A percentile compares a stretch with the other conserved stretches of the same genome.
These are phyloP conservation scores for Bacidia rubella DNA, from an alignment of 495 filamentous ascomycete species.

Conservation along the genomic window DNA sequence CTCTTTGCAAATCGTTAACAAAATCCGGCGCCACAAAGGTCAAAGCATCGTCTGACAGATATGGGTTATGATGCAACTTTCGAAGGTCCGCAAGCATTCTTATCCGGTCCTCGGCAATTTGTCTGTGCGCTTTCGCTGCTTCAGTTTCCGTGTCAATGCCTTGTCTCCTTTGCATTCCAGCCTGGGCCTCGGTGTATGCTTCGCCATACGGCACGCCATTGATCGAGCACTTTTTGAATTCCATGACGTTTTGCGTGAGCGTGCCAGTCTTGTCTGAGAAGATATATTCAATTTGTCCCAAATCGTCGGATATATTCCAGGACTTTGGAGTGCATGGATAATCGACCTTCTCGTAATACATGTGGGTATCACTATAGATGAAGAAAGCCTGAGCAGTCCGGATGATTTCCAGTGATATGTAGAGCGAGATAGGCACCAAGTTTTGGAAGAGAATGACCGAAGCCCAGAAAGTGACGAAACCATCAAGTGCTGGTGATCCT, in stretches of 20 bases:
- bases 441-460: conserved; percentile 94
- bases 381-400: conserved; percentile 88
- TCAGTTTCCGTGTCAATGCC: conserved; percentile 78
- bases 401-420: conserved; percentile 94
- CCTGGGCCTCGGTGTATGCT: conserved; percentile 91
- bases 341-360: conserved; percentile 93
- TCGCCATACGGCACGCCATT: conserved; percentile 93
- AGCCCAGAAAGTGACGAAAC: conserved; percentile 93
- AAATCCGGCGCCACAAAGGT: conserved; percentile 90
- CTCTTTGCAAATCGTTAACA: conserved; percentile 64
- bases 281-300: conserved; percentile 98
- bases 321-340: conserved; percentile 93
- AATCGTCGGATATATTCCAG: conserved; percentile 98
- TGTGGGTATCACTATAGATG: conserved; percentile 87
- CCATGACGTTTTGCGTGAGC: conserved; percentile 98
- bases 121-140: conserved; percentile 51
- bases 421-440: conserved; percentile 94
- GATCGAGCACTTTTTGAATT: conserved; percentile 96
- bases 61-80: conserved; percentile 75
- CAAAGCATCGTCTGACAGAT: conserved; percentile 74
- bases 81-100: conserved; percentile 61
- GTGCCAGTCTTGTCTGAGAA: conserved; percentile 99
- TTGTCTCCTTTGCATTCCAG: conserved; percentile 84
- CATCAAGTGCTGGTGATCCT: conserved; percentile 60
- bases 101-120: conserved; percentile 65